These are phyloP conservation scores for Protea cynaroides DNA, from an alignment of 164 flowering plant species.

Conservation along the genomic window DNA sequence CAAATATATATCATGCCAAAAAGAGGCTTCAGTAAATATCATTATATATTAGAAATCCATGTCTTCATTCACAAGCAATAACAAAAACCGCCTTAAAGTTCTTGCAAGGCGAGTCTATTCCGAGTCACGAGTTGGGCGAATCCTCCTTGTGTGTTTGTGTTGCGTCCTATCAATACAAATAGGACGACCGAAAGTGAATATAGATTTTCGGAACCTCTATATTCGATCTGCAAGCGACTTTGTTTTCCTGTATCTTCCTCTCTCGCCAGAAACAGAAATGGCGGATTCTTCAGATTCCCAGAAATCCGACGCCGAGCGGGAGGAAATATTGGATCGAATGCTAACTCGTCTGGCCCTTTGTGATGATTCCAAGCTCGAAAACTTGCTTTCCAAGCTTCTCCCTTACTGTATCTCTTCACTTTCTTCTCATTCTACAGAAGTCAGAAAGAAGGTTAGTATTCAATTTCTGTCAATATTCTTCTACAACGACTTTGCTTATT, in stretches of 20 bases:
- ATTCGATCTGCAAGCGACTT: background rate
- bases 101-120: no score
- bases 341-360: constrained; percentile 85
- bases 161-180: no score
- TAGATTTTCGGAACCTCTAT: no score
- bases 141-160: no score
- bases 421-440: constrained; percentile 41
- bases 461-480: background rate
- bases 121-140: no score
- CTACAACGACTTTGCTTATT: no score
- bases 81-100: no score
- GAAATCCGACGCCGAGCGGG: constrained; percentile 58
- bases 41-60: no score
- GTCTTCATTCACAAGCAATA: no score
- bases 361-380: constrained; percentile 79
- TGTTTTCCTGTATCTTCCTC: background rate
- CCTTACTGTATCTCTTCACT: constrained; percentile 81
- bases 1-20: no score
- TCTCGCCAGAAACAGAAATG: constrained; percentile 25
- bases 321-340: constrained; percentile 83
- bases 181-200: no score
- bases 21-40: no score
- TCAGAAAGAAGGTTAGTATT: constrained; percentile 67
- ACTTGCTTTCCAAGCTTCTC: constrained; percentile 73
- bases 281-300: constrained; percentile 44